These are phyloP conservation scores for Thuja plicata DNA, from an alignment of 83 land plant genomes.

Conservation along the genomic window DNA sequence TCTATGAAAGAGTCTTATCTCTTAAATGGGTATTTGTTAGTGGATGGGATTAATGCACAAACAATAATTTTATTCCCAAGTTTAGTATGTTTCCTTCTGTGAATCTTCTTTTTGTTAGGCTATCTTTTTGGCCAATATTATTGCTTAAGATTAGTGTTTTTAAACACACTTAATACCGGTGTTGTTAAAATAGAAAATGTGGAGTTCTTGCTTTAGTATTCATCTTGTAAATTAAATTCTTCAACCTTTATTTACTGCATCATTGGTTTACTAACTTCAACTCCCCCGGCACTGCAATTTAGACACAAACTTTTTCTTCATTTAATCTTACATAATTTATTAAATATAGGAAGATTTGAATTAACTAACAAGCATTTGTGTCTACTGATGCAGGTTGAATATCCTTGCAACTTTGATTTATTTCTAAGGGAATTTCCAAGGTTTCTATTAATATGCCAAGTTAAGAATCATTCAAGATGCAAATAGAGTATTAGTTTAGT, in stretches of 20 bases:
- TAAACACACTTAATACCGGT: not conserved
- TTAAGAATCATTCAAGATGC: constrained; percentile 2
- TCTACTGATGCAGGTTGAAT: constrained; percentile 61
- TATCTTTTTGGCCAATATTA: not conserved
- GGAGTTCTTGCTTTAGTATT: not conserved
- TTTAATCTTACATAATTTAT: not conserved
- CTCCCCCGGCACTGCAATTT: not conserved
- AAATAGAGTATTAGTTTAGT: not conserved
- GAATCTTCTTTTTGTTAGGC: not conserved
- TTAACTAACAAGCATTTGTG: not conserved
- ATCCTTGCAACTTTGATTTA: constrained; percentile 71
- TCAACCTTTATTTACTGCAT: not conserved
- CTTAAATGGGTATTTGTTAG: not conserved
- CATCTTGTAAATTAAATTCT: not conserved
- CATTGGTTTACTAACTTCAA: not conserved
- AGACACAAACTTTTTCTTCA: not conserved
- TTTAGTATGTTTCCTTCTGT: not conserved
- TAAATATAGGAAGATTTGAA: not conserved
- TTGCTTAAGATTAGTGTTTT: not conserved
- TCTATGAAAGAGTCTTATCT: not conserved
- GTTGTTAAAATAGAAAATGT: not conserved
- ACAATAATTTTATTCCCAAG: not conserved
- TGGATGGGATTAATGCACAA: not conserved
- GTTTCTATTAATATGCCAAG: constrained; percentile 25
- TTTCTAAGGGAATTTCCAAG: constrained; percentile 71